These are phyloP conservation scores for Chloranthus sessilifolius DNA, from an alignment of 164 flowering plant genomes.

Conservation along the genomic window DNA sequence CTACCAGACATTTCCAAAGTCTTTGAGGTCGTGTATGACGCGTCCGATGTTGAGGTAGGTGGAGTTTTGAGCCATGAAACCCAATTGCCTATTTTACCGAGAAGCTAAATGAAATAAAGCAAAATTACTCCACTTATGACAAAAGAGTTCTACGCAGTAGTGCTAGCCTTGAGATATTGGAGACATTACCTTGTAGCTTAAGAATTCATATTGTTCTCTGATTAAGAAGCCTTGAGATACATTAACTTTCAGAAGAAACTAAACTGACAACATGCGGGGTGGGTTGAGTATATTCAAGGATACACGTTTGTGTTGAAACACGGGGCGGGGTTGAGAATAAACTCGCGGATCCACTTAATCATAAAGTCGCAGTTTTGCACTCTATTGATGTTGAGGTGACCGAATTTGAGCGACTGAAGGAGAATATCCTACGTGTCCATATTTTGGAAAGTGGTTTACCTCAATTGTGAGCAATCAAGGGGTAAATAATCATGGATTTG, in stretches of 20 bases:
- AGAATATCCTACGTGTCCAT: neutral
- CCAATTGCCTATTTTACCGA: too few relatives aligned
- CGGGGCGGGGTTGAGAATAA: neutral
- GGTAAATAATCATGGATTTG: neutral
- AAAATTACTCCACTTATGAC: neutral
- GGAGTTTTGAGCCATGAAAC: too few relatives aligned
- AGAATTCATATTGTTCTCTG: neutral
- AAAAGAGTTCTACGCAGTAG: neutral
- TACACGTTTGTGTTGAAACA: neutral
- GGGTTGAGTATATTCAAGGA: neutral
- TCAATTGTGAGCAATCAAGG: neutral
- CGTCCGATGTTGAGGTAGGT: too few relatives aligned
- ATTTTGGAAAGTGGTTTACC: neutral
- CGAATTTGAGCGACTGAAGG: neutral
- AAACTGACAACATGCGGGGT: neutral
- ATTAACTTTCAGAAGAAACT: neutral
- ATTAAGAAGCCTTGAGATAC: neutral
- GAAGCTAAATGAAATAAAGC: neutral
- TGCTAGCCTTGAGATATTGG: neutral
- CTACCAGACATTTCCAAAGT: too few relatives aligned
- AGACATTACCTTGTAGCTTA: neutral
- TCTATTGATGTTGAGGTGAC: neutral
- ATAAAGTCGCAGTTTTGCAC: neutral
- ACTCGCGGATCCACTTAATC: neutral
- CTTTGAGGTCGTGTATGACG: too few relatives aligned